Conservation (phyloP, 306 rosid genomes). For the Erythrophleum fordii region DNA sequence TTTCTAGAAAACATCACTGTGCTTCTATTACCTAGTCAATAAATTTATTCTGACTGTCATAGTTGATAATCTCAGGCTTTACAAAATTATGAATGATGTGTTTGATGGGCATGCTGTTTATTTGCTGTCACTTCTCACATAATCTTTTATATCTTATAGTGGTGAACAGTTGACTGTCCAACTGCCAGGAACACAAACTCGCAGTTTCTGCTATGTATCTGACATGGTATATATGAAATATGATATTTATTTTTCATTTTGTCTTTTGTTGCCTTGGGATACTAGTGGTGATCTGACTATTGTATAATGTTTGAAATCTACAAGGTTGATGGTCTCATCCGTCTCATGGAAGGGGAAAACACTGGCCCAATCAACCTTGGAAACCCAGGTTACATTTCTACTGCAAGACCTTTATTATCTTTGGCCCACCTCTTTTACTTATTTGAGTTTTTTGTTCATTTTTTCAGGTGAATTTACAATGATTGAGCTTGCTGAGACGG, state of each 20-base stretch:
- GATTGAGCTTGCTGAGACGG: slow-evolving; percentile 90
- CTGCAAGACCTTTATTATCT: neutral
- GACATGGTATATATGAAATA: slow-evolving; percentile 63
- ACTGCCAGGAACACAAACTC: slow-evolving; percentile 82
- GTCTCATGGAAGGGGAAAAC: slow-evolving; percentile 83
- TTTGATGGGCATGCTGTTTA: slow-evolving; percentile 5
- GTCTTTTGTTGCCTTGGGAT: slow-evolving; percentile 9
- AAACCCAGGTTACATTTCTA: slow-evolving; percentile 65
- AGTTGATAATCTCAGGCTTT: neutral
- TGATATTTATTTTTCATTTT: neutral
- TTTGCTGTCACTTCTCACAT: neutral
- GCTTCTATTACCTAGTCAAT: slow-evolving; percentile 9
- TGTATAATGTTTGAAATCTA: slow-evolving; percentile 27
- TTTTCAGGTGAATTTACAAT: slow-evolving; percentile 90
- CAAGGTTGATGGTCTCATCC: slow-evolving; percentile 84
- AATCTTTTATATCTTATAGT: slow-evolving; percentile 48
- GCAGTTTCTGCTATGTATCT: slow-evolving; percentile 84
- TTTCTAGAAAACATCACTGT: neutral
- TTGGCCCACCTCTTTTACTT: slow-evolving; percentile 12
- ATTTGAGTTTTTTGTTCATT: slow-evolving; percentile 8
- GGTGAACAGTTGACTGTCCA: slow-evolving; percentile 80
- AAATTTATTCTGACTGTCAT: neutral
- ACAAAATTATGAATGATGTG: neutral
- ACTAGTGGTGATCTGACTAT: slow-evolving; percentile 7
- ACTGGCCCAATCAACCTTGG: slow-evolving; percentile 88